A percentile compares a stretch with the other conserved stretches of the same genome.
Conservation (phyloP, 176 grass and related monocot genomes). For the Phoenix dactylifera region DNA sequence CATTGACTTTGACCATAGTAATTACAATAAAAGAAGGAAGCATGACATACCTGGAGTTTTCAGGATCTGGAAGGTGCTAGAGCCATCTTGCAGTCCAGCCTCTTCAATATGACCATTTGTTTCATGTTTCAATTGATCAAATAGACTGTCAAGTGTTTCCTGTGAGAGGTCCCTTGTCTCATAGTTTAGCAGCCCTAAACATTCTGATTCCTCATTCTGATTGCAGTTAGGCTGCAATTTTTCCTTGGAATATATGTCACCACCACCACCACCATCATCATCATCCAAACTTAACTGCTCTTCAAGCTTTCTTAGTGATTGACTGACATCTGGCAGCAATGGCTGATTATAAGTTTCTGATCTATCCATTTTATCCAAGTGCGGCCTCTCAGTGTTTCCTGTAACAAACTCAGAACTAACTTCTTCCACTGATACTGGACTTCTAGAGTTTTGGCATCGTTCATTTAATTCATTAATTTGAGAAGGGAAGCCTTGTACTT, state of each 20-base stretch:
- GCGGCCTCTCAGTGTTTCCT: conserved; percentile 17
- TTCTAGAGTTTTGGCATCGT: conserved; percentile 30
- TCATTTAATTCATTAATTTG: conserved; percentile 34
- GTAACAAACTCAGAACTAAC: conserved; percentile 48
- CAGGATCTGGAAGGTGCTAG: conserved; percentile 42
- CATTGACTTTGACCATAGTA: no score
- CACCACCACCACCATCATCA: conserved; percentile 21
- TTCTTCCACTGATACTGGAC: conserved; percentile 60
- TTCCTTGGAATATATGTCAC: neutral
- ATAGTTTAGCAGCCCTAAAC: neutral
- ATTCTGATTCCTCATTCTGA: conserved; percentile 24
- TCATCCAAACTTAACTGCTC: conserved; percentile 43
- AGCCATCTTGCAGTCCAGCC: conserved; percentile 10
- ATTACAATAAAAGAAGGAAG: no score
- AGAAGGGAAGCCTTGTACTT: conserved; percentile 33
- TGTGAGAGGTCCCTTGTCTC: conserved; percentile 12
- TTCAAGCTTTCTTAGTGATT: conserved; percentile 30
- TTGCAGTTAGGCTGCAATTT: conserved; percentile 7
- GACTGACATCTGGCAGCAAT: conserved; percentile 3
- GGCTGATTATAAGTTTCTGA: conserved; percentile 30
- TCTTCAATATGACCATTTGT: conserved; percentile 25
- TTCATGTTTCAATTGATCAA: conserved; percentile 21
- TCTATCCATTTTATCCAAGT: conserved; percentile 29
- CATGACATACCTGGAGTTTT: conserved; percentile 45
- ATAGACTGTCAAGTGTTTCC: conserved; percentile 24